phyloP scores from a whole-genome alignment of 345 rosid species.

The Microcos paniculata region DNA sequence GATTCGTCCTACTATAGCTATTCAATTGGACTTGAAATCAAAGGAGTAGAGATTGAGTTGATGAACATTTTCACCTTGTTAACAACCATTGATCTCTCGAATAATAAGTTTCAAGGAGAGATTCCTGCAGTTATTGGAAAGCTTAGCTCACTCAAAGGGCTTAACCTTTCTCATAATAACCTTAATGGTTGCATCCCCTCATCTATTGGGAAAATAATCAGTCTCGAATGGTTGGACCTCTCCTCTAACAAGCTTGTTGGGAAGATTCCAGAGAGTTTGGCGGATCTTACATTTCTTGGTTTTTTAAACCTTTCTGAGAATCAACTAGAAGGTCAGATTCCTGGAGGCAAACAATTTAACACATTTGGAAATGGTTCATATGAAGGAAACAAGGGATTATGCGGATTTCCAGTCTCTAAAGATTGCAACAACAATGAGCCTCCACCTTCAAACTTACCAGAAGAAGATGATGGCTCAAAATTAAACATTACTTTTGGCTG shows the following conservation, averaged over 20 bases:
- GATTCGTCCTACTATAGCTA: neutral
- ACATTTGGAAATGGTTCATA: slow-evolving; percentile 13
- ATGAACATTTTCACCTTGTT: neutral
- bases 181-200: slow-evolving; percentile 8
- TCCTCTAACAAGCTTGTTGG: slow-evolving; percentile 23
- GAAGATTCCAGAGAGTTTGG: slow-evolving; percentile 17
- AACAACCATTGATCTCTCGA: slow-evolving; percentile 24
- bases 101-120: slow-evolving; percentile 24
- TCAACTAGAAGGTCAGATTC: slow-evolving; percentile 15
- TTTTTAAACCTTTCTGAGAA: slow-evolving; percentile 18
- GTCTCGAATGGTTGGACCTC: slow-evolving; percentile 24
- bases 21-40: neutral
- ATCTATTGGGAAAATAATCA: slow-evolving; percentile 10
- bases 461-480: neutral
- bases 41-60: slow-evolving; percentile 12
- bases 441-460: neutral
- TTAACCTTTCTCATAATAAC: slow-evolving; percentile 28
- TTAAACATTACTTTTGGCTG: slow-evolving; percentile 2
- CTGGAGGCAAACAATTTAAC: slow-evolving; percentile 17
- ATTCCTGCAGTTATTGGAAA: slow-evolving; percentile 22
- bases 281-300: neutral
- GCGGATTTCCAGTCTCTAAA: slow-evolving; percentile 16
- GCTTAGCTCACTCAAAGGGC: slow-evolving; percentile 17
- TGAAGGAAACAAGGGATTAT: slow-evolving; percentile 15
- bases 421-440: neutral